Base-by-base conservation (phyloP, 164 flowering plant genomes). In the Platanus orientalis region DNA sequence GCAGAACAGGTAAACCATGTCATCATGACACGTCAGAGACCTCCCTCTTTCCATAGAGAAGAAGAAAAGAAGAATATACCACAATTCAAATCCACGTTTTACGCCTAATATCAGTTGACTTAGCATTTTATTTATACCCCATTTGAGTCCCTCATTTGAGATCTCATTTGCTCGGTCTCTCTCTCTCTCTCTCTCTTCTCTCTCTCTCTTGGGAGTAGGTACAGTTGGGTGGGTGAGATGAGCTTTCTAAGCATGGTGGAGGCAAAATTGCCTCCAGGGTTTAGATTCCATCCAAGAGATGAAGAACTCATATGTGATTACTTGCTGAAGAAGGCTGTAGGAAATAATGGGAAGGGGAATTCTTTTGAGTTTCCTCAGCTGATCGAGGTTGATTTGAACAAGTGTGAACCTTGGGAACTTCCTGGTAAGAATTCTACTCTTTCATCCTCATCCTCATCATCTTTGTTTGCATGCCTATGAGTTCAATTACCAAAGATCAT, bases 391-490 rank as follows among this genome's bases (percentile, higher is more conserved):
- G 92, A 88, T 65, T 86, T 88, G 60, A 86, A 86, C 78, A 88
- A 81, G 75, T 80, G 81, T 57, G 96, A 88, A 28, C 96, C 96
- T 45, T 88, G 95, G 95, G 91, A 88, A 13, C 75, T 88, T 73
- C 95, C 95, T 36, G 84, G 95, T 84, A 13, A 69, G 44, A 47
- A 1, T 53, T 16, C n/a, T 30, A 21, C 32, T 19, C 24, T 54
- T 20, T 17, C 48, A 3, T 11, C 39, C 13, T 45, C 34, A 42
- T 23, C 48, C 19, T 36, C 17, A 13, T 14, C 36, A 4, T 24
- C 48, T 28, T 17, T 48, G 36, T 7, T 32, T 44, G 36, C 28
- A 23, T 23, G 11, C 21, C n/a, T 3, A 20, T 30, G 28, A n/a
- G 6, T 28, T 25, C 12, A 13, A 19, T 24, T 11, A 28, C 24